Percentiles rank a stretch among this genome's conserved stretches.
These are phyloP conservation scores for Neurospora crassa DNA, from an alignment of 2,329 filamentous ascomycete genomes.

Conservation along the genomic window DNA sequence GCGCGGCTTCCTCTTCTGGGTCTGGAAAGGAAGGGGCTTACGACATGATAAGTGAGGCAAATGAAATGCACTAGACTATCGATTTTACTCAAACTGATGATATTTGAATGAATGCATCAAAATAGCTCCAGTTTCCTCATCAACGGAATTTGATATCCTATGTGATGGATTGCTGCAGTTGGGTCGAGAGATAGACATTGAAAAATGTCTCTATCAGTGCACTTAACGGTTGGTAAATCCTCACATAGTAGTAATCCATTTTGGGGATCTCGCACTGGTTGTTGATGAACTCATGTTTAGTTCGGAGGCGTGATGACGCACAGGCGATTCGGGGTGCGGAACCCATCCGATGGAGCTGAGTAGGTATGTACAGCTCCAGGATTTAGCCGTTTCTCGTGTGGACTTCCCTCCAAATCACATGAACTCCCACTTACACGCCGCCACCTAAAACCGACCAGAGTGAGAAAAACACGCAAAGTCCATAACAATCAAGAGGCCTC, in stretches of 20 bases:
- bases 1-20: conserved; percentile 6
- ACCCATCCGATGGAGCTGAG: not conserved
- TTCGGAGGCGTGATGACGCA: not conserved
- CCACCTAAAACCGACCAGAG: not conserved
- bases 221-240: not conserved
- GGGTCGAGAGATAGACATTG: not conserved
- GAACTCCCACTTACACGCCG: not conserved
- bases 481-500: not conserved
- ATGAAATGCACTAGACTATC: conserved; percentile 11
- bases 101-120: not conserved
- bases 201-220: not conserved
- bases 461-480: not conserved
- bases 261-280: not conserved
- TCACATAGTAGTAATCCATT: not conserved
- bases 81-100: not conserved
- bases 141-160: not conserved
- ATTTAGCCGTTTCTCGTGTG: not conserved
- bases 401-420: not conserved
- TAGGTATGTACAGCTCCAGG: not conserved
- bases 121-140: not conserved
- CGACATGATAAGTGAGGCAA: conserved; percentile 18
- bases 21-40: conserved; percentile 13
- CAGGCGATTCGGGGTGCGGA: not conserved
- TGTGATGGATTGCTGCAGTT: not conserved
- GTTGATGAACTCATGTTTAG: not conserved